Evolutionary conservation across 2,329 filamentous ascomycete genomes (phyloP).

Genomic region (Colletotrichum sp.): DNA sequence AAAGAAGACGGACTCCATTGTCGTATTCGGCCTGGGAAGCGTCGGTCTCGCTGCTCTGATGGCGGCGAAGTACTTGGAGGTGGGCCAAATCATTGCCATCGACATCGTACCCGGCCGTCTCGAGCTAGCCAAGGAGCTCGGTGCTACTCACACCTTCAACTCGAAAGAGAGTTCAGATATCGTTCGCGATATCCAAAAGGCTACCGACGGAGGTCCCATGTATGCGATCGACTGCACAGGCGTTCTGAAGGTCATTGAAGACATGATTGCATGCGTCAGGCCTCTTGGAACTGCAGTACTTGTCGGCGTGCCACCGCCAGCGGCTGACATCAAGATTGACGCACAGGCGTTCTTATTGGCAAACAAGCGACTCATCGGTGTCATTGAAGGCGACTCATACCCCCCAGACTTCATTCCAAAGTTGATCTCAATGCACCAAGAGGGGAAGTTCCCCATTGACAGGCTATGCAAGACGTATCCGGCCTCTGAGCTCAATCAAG

Average conservation of each 20-base stretch:
- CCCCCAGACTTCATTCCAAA: slow-evolving; percentile 3
- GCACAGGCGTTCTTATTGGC: neutral
- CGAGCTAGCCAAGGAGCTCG: slow-evolving; percentile 90
- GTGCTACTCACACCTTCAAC: slow-evolving; percentile 96
- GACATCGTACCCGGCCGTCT: slow-evolving; percentile 88
- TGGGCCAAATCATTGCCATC: slow-evolving; percentile 75
- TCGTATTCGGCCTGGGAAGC: slow-evolving; percentile 94
- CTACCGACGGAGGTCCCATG: slow-evolving; percentile 97
- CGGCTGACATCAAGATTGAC: slow-evolving; percentile 4
- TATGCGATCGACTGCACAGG: slow-evolving; percentile 99
- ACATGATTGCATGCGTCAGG: neutral
- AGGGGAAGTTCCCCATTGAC: slow-evolving; percentile 10
- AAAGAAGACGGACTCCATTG: slow-evolving; percentile 86
- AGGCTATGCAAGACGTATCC: neutral
- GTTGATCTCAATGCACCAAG: slow-evolving; percentile 4
- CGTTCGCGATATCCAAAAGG: slow-evolving; percentile 90
- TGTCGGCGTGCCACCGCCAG: slow-evolving; percentile 8
- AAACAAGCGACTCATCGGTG: slow-evolving; percentile 1
- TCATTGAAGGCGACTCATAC: slow-evolving; percentile 3
- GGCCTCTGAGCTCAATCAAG: neutral
- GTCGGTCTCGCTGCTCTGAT: slow-evolving; percentile 88
- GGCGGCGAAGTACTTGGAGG: slow-evolving; percentile 89
- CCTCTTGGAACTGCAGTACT: neutral
- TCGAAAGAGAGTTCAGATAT: slow-evolving; percentile 79
- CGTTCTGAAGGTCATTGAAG: slow-evolving; percentile 83